Percentiles rank a stretch among this genome's conserved stretches.
Evolutionary conservation across 192 early-diverging fungal species (phyloP).

Genomic region (Backusella luteola): DNA sequence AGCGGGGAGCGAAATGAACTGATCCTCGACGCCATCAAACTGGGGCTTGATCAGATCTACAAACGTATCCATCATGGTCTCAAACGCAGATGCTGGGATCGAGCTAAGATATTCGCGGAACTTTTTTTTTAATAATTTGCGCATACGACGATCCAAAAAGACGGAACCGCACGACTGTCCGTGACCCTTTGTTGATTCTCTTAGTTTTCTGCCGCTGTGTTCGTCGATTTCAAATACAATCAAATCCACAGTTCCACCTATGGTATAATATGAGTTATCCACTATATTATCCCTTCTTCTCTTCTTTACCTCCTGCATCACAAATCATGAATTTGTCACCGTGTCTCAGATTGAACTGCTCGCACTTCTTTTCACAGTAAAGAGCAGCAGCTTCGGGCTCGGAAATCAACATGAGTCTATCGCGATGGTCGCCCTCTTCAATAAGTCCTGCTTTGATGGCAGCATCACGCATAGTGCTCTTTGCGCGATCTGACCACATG

Average conservation of each 20-base stretch:
- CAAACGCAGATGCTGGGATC: constrained; percentile 47
- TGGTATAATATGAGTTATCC: not conserved
- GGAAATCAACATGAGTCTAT: constrained; percentile 47
- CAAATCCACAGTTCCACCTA: constrained; percentile 53
- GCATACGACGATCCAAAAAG: constrained; percentile 50
- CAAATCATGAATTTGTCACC: constrained; percentile 57
- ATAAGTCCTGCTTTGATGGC: constrained; percentile 57
- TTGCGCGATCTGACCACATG: constrained; percentile 54
- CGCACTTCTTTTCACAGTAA: constrained; percentile 53
- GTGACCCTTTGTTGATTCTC: constrained; percentile 46
- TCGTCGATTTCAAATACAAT: constrained; percentile 55
- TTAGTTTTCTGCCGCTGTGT: constrained; percentile 39
- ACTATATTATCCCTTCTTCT: constrained; percentile 26
- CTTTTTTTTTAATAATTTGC: constrained; percentile 44
- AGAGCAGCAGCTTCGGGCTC: constrained; percentile 56
- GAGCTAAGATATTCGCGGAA: constrained; percentile 42
- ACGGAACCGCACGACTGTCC: constrained; percentile 49
- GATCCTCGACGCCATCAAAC: constrained; percentile 46
- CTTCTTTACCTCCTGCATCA: constrained; percentile 45
- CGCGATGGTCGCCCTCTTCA: constrained; percentile 39
- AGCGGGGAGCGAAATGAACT: constrained; percentile 49
- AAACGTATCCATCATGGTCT: constrained; percentile 54
- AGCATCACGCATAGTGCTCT: constrained; percentile 53
- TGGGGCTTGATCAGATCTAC: constrained; percentile 54
- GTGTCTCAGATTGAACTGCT: constrained; percentile 50